Conservation (phyloP, 176 grass and related monocot genomes). For the Tuctoria greenei region DNA sequence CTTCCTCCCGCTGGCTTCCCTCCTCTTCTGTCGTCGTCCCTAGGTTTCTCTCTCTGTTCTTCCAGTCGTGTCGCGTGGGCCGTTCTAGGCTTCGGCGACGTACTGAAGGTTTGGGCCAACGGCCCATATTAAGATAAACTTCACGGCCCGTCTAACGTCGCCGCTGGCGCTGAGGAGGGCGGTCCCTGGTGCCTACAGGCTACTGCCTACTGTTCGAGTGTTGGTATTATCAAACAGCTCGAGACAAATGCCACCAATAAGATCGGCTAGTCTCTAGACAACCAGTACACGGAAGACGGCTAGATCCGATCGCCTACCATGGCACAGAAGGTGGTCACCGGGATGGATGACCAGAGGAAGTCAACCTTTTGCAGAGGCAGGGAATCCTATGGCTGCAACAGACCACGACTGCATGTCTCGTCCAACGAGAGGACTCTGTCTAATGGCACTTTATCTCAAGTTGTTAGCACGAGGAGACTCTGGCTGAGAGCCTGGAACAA, state of each 20-base stretch:
- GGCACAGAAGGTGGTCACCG: background rate
- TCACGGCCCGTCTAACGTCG: background rate
- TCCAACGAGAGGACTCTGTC: no score
- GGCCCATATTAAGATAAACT: background rate
- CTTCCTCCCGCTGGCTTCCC: background rate
- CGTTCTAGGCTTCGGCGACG: no score
- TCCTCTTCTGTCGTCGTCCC: background rate
- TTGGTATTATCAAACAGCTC: no score
- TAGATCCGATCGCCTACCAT: conserved; percentile 1
- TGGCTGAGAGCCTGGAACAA: background rate
- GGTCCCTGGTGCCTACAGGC: background rate
- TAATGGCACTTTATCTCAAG: no score
- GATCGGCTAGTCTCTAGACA: background rate
- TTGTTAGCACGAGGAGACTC: background rate
- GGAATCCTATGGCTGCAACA: conserved; percentile 13
- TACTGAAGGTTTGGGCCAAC: background rate
- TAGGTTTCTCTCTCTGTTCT: background rate
- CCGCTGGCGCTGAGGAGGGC: background rate
- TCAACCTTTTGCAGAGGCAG: conserved; percentile 6
- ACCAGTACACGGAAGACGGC: background rate
- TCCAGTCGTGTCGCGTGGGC: background rate
- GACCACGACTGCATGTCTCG: background rate
- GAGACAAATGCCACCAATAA: background rate
- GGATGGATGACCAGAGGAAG: background rate
- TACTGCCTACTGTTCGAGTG: background rate